A percentile compares a stretch with the other conserved stretches of the same genome.
Conservation (phyloP, 441 rosid genomes). For the Oxalis stricta region DNA sequence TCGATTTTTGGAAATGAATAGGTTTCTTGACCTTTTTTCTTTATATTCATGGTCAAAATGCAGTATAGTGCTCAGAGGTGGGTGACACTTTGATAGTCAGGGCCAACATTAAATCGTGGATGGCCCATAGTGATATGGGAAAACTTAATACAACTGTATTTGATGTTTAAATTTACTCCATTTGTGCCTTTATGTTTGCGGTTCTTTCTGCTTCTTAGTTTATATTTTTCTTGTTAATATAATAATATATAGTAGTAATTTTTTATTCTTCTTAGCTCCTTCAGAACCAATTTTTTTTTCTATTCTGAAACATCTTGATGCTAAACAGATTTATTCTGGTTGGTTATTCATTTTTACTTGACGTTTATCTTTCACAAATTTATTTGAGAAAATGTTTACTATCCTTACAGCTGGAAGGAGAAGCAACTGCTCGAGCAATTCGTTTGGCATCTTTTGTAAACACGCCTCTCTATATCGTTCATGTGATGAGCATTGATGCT, state of each 20-base stretch:
- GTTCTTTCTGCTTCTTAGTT: background rate
- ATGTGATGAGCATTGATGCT: constrained; percentile 96
- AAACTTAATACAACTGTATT: background rate
- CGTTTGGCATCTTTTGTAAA: constrained; percentile 77
- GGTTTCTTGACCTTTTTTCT: too few species aligned
- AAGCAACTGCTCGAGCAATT: constrained; percentile 90
- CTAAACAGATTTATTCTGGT: background rate
- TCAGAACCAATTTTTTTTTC: too few species aligned
- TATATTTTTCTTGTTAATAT: background rate
- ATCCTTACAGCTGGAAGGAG: constrained; percentile 70
- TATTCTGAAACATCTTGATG: background rate
- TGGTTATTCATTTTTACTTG: background rate
- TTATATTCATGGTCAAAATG: too few species aligned
- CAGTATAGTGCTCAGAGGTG: too few species aligned
- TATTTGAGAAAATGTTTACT: constrained; percentile 5
- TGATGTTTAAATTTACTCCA: background rate
- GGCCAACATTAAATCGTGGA: background rate
- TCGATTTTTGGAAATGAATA: too few species aligned
- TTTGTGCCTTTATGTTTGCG: background rate
- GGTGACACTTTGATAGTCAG: background rate
- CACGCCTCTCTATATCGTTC: constrained; percentile 88
- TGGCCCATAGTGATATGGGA: background rate
- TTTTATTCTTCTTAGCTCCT: too few species aligned
- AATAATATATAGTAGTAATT: too few species aligned
- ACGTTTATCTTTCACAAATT: background rate